Base-by-base conservation (phyloP, 2,329 filamentous ascomycete genomes). In the Talaromyces sp. region DNA sequence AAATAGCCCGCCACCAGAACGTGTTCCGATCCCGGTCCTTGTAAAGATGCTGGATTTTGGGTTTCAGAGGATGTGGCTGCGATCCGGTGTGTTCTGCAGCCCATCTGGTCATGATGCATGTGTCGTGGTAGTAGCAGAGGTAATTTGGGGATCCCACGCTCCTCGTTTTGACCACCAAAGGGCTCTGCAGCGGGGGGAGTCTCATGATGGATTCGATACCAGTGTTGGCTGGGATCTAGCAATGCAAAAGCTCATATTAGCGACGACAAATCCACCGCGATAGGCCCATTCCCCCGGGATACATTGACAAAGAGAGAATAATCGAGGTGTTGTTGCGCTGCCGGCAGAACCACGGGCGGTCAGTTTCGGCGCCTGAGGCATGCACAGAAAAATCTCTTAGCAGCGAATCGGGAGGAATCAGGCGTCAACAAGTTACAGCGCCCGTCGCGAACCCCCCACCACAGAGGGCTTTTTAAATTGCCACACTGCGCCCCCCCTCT, bases 1-100 rank as follows among this genome's bases (percentile, higher is more conserved):
- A 70, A 57, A 61, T 76, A 5, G 81, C 75, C 16, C 72, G 70
- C 79, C 80, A 83, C 77, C 82, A 82, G 18, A 86, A 73, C 36
- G 72, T 73, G 66, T 77, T 72, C 9, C 69, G 72, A 47, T 77
- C 72, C 51, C 79, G 76, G 61, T 72, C 69, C 7, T 68, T 65
- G 59, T 73, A 78, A 60, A 72, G 68, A 47, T 78, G 67, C 28
- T 68, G 50, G 57, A 79, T 69, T 65, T 76, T 78, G 23, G 73
- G 72, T 16, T 70, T 70, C 56, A 79, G 68, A 1, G 74, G 71
- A 65, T 79, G 73, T 56, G 63, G 58, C 42, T 44, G 42, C 16
- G 44, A 28, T 53, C 33, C 51, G 53, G 51, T 59, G 42, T 47
- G 52, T 4, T n/a, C 23, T 14, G 53, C 34, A 30, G 61, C 44